Percentiles rank a stretch among this genome's conserved stretches.
phyloP scores from a whole-genome alignment of 106 monocot genomes.

The Triglochin maritima region DNA sequence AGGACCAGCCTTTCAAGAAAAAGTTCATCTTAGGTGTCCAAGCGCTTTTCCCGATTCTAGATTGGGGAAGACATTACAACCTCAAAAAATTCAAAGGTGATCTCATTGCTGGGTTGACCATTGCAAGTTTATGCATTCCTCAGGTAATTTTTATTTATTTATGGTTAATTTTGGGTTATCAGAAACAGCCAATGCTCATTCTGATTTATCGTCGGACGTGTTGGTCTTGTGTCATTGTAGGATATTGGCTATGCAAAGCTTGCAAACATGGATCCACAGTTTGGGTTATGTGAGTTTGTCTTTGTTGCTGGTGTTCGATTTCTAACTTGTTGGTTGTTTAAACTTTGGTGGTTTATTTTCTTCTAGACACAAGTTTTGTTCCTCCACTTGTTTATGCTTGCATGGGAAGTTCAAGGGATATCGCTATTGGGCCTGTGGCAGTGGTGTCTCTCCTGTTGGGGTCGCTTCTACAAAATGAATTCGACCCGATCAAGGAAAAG shows the following conservation, averaged over 20 bases:
- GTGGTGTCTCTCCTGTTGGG: slow-evolving; percentile 50
- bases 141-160: slow-evolving; percentile 39
- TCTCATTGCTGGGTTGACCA: slow-evolving; percentile 68
- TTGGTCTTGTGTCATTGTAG: slow-evolving; percentile 5
- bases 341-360: background rate
- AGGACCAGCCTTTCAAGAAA: slow-evolving; percentile 39
- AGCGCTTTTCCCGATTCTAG: slow-evolving; percentile 51
- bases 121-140: slow-evolving; percentile 85
- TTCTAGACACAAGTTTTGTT: slow-evolving; percentile 56
- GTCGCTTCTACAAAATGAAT: slow-evolving; percentile 34
- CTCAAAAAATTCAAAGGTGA: slow-evolving; percentile 57
- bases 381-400: slow-evolving; percentile 47
- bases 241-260: slow-evolving; percentile 64
- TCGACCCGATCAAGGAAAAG: slow-evolving; percentile 33
- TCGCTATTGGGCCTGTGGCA: slow-evolving; percentile 35
- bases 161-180: background rate
- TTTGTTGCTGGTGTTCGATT: background rate
- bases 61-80: slow-evolving; percentile 56
- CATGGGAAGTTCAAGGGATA: slow-evolving; percentile 42
- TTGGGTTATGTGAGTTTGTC: slow-evolving; percentile 48
- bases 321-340: no score
- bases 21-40: slow-evolving; percentile 47
- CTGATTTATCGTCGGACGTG: no score
- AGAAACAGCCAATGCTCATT: background rate
- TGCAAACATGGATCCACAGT: slow-evolving; percentile 35